Percentiles rank a stretch among this genome's conserved stretches.
phyloP scores from a whole-genome alignment of 495 filamentous ascomycete species.

The Xanthoparmelia taractica region DNA sequence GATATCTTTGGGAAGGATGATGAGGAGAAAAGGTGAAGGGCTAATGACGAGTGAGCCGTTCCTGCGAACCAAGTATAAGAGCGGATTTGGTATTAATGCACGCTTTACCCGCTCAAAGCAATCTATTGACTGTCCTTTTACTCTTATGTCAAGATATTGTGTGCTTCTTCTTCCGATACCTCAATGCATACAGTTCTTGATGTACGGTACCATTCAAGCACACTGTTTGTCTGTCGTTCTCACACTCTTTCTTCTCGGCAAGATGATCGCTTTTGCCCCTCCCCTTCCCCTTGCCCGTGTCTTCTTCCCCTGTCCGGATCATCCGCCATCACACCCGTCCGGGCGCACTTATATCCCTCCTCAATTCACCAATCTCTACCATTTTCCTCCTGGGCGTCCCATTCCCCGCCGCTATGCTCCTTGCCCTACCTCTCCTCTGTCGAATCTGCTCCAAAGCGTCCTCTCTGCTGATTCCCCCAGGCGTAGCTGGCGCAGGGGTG shows the following conservation, averaged over 20 bases:
- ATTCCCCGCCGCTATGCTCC: constrained; percentile 37
- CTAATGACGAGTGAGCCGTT: too few relatives aligned
- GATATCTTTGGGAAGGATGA: constrained; percentile 49
- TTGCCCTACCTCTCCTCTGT: constrained; percentile 40
- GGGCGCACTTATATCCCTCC: constrained; percentile 28
- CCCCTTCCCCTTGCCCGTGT: not conserved
- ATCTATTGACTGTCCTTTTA: not conserved
- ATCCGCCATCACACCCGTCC: constrained; percentile 6
- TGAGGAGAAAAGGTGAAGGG: not conserved
- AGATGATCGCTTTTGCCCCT: not conserved
- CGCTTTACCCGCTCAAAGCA: not conserved
- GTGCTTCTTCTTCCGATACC: too few relatives aligned
- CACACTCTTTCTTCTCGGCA: not conserved
- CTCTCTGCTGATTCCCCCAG: constrained; percentile 42
- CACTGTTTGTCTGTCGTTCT: too few relatives aligned
- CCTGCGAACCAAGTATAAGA: too few relatives aligned
- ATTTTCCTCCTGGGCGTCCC: constrained; percentile 23
- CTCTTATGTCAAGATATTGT: not conserved
- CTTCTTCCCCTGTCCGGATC: not conserved
- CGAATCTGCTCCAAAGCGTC: constrained; percentile 46
- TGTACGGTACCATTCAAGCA: not conserved
- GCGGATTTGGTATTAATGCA: not conserved
- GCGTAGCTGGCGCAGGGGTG: constrained; percentile 26
- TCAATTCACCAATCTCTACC: constrained; percentile 15
- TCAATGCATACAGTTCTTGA: too few relatives aligned